These are phyloP conservation scores for Rhodotorula paludigena DNA, from an alignment of 768 basidiomycete genomes.

Conservation along the genomic window DNA sequence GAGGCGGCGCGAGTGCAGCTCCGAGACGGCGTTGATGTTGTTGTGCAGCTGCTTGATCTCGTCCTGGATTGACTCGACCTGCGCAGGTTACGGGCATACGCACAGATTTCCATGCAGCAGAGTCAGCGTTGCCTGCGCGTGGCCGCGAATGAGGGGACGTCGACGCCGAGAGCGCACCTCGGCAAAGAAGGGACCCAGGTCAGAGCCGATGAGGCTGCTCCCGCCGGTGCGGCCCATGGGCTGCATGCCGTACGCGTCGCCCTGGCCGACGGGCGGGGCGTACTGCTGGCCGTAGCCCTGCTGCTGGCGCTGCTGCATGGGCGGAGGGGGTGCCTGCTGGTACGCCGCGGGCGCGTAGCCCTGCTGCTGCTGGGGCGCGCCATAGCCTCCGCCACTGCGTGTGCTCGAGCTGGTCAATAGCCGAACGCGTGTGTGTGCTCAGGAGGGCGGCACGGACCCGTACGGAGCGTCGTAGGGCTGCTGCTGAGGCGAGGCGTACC, in stretches of 20 bases:
- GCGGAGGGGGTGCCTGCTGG: background rate
- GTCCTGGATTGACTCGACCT: slow-evolving; percentile 41
- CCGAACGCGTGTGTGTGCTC: fast-evolving
- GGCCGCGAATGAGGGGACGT: background rate
- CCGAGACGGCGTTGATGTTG: slow-evolving; percentile 42
- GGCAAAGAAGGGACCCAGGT: slow-evolving; percentile 35
- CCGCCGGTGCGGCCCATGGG: slow-evolving; percentile 21
- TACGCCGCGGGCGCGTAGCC: background rate
- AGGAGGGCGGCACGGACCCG: background rate
- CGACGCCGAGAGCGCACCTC: slow-evolving; percentile 16
- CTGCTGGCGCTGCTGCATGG: slow-evolving; percentile 1
- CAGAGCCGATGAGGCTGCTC: slow-evolving; percentile 16
- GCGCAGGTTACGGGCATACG: background rate
- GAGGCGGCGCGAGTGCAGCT: slow-evolving; percentile 45
- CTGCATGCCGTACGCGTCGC: slow-evolving; percentile 31
- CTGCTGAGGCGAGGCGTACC: background rate
- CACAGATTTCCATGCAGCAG: too few relatives aligned
- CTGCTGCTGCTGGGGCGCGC: slow-evolving; percentile 16
- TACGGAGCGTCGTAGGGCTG: background rate
- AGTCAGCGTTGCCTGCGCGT: background rate
- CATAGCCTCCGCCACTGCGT: slow-evolving; percentile 2
- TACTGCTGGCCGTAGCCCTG: background rate
- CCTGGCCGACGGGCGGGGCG: background rate
- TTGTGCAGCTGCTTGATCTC: slow-evolving; percentile 36
- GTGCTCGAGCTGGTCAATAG: background rate